Conservation (phyloP, 257 asterid genomes). For the Scutellaria galericulata region DNA sequence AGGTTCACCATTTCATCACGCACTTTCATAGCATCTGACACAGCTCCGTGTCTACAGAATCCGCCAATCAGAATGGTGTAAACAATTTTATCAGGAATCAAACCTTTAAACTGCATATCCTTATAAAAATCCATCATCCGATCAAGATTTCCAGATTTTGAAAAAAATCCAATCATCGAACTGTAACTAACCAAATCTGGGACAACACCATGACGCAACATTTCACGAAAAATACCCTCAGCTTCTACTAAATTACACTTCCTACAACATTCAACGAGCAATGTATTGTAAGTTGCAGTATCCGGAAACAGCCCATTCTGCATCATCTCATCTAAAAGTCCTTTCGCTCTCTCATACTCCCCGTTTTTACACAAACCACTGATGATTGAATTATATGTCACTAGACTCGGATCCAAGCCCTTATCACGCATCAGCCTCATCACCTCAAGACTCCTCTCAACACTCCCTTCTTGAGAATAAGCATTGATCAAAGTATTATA, state of each 20-base stretch:
- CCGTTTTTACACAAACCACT: conserved; percentile 70
- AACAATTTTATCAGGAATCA: conserved; percentile 65
- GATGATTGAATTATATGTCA: conserved; percentile 67
- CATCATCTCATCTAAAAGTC: conserved; percentile 53
- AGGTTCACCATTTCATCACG: conserved; percentile 65
- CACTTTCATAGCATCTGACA: conserved; percentile 64
- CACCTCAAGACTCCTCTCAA: conserved; percentile 51
- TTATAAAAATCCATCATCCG: conserved; percentile 50
- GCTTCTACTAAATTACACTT: conserved; percentile 52
- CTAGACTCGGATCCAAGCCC: conserved; percentile 62
- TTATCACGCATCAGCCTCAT: conserved; percentile 53
- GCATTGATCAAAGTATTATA: conserved; percentile 71
- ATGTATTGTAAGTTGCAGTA: conserved; percentile 59
- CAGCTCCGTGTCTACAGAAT: conserved; percentile 57
- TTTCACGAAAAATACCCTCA: conserved; percentile 54
- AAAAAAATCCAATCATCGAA: conserved; percentile 59
- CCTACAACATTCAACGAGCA: conserved; percentile 68
- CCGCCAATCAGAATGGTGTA: conserved; percentile 76
- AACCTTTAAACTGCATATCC: conserved; percentile 55
- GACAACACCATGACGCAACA: conserved; percentile 43
- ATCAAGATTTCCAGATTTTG: conserved; percentile 59
- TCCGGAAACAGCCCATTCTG: conserved; percentile 57
- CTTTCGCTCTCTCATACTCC: conserved; percentile 56
- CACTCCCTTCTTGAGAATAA: conserved; percentile 54
- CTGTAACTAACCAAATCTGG: conserved; percentile 76